A percentile compares a stretch with the other conserved stretches of the same genome.
These are phyloP conservation scores for Saitozyma sp. DNA, from an alignment of 768 basidiomycete genomes.

Conservation along the genomic window DNA sequence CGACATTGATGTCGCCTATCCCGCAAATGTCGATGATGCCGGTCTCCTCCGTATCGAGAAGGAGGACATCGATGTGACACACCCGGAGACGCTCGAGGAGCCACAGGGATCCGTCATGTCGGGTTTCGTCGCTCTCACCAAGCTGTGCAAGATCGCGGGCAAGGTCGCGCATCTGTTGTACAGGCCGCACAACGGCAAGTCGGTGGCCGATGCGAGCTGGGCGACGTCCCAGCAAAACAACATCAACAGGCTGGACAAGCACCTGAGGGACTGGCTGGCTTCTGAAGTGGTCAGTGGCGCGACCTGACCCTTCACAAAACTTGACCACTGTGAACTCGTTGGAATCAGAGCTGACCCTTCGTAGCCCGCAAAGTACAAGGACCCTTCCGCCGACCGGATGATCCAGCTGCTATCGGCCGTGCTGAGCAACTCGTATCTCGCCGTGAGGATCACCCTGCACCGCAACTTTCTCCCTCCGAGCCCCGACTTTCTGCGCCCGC, in stretches of 20 bases:
- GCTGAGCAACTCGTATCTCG: conserved; percentile 43
- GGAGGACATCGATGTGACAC: conserved; percentile 32
- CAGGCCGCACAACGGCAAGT: conserved; percentile 54
- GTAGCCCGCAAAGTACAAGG: conserved; percentile 43
- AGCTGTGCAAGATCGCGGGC: conserved; percentile 78
- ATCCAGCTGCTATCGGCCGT: conserved; percentile 43
- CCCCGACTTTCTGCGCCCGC: conserved; percentile 35
- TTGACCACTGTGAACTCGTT: background rate
- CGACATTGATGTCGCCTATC: conserved; percentile 86
- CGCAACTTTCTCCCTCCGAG: conserved; percentile 45
- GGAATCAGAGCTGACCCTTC: background rate
- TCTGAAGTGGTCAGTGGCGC: conserved; percentile 52
- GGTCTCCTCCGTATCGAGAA: conserved; percentile 60
- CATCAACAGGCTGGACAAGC: conserved; percentile 74
- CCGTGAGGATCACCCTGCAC: conserved; percentile 42
- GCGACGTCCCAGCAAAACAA: conserved; percentile 72
- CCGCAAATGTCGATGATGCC: conserved; percentile 80
- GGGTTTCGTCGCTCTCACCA: conserved; percentile 72
- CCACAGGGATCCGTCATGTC: conserved; percentile 67
- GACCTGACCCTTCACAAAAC: background rate
- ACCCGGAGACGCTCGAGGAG: conserved; percentile 49
- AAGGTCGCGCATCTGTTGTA: conserved; percentile 55
- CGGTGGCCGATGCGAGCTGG: conserved; percentile 67
- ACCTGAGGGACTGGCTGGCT: conserved; percentile 80
- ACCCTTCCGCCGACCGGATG: conserved; percentile 26